These are phyloP conservation scores for Trichoderma asperellum DNA, from an alignment of 2,329 filamentous ascomycete species.

Conservation along the genomic window DNA sequence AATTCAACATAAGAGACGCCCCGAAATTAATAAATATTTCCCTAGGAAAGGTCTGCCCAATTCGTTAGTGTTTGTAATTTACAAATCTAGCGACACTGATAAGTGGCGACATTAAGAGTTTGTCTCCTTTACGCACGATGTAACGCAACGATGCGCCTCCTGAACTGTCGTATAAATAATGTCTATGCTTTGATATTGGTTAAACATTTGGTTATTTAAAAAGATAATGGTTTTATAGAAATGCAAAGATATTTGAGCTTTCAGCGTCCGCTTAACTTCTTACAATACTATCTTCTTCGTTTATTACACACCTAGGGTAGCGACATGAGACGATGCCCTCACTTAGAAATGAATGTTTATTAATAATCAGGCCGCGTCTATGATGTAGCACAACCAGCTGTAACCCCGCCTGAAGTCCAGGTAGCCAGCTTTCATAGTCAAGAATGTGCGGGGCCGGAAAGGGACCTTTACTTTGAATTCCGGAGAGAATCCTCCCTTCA, in stretches of 20 bases:
- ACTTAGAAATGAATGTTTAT: background rate
- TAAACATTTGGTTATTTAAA: background rate
- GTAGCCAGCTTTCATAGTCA: background rate
- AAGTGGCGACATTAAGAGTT: background rate
- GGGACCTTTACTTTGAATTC: background rate
- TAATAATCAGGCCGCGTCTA: background rate
- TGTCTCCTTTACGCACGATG: background rate
- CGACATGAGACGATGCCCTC: background rate
- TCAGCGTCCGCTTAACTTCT: background rate
- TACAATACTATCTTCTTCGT: background rate
- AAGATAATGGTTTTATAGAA: background rate
- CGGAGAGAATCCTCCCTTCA: background rate
- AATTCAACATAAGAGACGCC: no score
- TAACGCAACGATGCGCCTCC: background rate
- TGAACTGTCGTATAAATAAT: background rate
- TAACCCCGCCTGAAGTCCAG: no score
- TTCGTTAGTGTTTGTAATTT: no score
- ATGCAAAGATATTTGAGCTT: background rate
- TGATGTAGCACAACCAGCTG: no score
- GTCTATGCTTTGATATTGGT: background rate
- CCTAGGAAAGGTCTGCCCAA: no score
- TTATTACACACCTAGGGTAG: background rate
- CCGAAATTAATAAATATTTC: no score
- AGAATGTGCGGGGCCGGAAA: background rate
- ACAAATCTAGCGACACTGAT: no score